These are phyloP conservation scores for Bipolaris bicolor DNA, from an alignment of 2,329 filamentous ascomycete species.

Conservation along the genomic window DNA sequence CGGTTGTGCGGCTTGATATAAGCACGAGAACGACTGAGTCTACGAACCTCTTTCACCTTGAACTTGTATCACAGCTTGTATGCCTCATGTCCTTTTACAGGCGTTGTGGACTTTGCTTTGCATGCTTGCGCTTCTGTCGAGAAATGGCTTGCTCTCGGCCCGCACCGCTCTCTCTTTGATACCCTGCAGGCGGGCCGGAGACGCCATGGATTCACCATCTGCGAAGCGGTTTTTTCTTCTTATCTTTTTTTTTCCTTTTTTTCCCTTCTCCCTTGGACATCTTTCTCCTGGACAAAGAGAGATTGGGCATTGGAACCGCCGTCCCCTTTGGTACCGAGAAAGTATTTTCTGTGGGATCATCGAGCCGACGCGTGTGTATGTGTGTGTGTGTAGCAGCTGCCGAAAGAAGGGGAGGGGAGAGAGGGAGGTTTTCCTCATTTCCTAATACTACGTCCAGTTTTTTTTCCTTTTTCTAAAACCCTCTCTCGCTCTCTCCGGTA, in stretches of 20 bases:
- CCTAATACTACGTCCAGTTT: slow-evolving; percentile 23
- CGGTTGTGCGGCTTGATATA: slow-evolving; percentile 96
- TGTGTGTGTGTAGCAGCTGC: slow-evolving; percentile 12
- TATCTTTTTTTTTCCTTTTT: slow-evolving; percentile 15
- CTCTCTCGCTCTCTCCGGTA: not conserved
- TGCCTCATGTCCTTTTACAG: slow-evolving; percentile 46
- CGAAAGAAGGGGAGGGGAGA: slow-evolving; percentile 15
- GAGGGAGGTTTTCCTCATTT: slow-evolving; percentile 14
- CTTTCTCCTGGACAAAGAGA: slow-evolving; percentile 16
- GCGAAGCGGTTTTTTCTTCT: slow-evolving; percentile 27
- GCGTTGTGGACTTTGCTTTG: slow-evolving; percentile 47
- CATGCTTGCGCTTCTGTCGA: slow-evolving; percentile 30
- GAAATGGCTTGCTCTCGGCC: slow-evolving; percentile 39
- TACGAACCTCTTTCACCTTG: slow-evolving; percentile 38
- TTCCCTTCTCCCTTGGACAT: slow-evolving; percentile 16
- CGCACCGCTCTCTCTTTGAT: slow-evolving; percentile 44
- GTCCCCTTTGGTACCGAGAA: slow-evolving; percentile 9
- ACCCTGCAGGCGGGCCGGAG: slow-evolving; percentile 39
- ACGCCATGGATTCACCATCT: slow-evolving; percentile 26
- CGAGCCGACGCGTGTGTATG: slow-evolving; percentile 6
- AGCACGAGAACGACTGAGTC: slow-evolving; percentile 42
- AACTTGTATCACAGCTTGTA: slow-evolving; percentile 46
- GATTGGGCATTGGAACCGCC: slow-evolving; percentile 18
- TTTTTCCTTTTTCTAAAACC: not conserved
- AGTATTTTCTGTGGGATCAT: not conserved